Conservation (phyloP, 2,329 filamentous ascomycete genomes). For the Coniochaeta sp. region DNA sequence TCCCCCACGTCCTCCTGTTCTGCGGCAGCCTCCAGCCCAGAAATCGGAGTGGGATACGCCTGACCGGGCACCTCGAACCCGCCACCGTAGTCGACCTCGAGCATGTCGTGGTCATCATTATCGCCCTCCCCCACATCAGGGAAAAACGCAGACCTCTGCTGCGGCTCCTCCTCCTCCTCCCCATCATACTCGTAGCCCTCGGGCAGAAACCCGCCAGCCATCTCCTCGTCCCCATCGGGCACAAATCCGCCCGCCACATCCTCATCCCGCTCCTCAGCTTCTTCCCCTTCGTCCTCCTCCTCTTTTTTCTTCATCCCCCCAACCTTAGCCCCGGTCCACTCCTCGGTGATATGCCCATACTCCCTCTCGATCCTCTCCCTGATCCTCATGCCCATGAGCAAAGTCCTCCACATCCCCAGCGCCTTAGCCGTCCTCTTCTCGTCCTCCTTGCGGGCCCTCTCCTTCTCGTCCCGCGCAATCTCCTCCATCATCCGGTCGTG, state of each 20-base stretch:
- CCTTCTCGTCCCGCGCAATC: constrained; percentile 69
- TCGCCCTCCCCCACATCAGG: constrained; percentile 36
- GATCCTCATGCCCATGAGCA: constrained; percentile 79
- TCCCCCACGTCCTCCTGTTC: too few species aligned
- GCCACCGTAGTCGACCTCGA: constrained; percentile 22
- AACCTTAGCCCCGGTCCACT: too few species aligned
- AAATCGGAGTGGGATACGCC: not conserved
- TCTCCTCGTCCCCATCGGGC: constrained; percentile 34
- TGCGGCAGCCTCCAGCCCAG: not conserved
- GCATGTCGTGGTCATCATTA: constrained; percentile 25
- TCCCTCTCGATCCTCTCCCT: constrained; percentile 69
- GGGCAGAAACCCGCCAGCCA: constrained; percentile 55
- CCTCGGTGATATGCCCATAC: constrained; percentile 63
- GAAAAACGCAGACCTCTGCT: constrained; percentile 39
- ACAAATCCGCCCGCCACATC: constrained; percentile 3
- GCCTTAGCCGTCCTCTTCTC: constrained; percentile 72
- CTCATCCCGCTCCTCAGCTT: too few species aligned
- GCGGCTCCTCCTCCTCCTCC: constrained; percentile 21
- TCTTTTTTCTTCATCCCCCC: constrained; percentile 18
- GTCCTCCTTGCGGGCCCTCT: constrained; percentile 71
- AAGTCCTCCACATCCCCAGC: constrained; percentile 75
- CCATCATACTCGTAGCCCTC: constrained; percentile 47
- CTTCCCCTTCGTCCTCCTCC: too few species aligned
- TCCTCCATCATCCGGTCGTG: constrained; percentile 68
- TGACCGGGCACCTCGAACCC: not conserved